These are phyloP conservation scores for Wallacemonas sp. DNA, from an alignment of 208 protist genomes.

Conservation along the genomic window DNA sequence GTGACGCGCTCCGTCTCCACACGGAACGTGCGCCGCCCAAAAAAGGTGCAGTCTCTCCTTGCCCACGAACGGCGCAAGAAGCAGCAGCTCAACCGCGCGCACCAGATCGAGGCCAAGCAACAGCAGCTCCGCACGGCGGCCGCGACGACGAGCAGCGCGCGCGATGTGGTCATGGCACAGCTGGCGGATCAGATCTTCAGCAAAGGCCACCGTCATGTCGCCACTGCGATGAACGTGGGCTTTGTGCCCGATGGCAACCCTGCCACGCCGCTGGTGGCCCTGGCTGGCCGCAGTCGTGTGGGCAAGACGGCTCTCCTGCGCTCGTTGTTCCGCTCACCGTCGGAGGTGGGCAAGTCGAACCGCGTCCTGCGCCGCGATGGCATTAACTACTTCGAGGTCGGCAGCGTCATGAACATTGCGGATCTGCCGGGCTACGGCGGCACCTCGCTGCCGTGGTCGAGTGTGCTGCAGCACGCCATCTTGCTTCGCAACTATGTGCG, in stretches of 20 bases:
- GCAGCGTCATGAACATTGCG: constrained; percentile 82
- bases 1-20: constrained; percentile 49
- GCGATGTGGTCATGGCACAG: constrained; percentile 75
- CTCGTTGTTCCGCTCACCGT: constrained; percentile 71
- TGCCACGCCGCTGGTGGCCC: constrained; percentile 74
- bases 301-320: constrained; percentile 84
- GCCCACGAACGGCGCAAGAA: constrained; percentile 45
- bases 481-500: constrained; percentile 83
- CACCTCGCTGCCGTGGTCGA: constrained; percentile 82
- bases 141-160: constrained; percentile 45
- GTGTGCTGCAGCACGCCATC: constrained; percentile 80
- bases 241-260: constrained; percentile 89
- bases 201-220: constrained; percentile 69
- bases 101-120: constrained; percentile 52
- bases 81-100: constrained; percentile 33
- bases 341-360: constrained; percentile 76
- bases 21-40: constrained; percentile 51
- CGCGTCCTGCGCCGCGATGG: constrained; percentile 70
- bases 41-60: constrained; percentile 29
- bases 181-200: constrained; percentile 86
- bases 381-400: constrained; percentile 91
- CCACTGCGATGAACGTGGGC: constrained; percentile 76
- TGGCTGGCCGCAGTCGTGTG: constrained; percentile 63
- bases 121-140: constrained; percentile 42
- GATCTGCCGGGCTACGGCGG: constrained; percentile 85